Evolutionary conservation across 2,329 filamentous ascomycete genomes (phyloP), one percentile per base, ranked within the genome.

Genomic region (Pseudogymnoascus sp.): DNA sequence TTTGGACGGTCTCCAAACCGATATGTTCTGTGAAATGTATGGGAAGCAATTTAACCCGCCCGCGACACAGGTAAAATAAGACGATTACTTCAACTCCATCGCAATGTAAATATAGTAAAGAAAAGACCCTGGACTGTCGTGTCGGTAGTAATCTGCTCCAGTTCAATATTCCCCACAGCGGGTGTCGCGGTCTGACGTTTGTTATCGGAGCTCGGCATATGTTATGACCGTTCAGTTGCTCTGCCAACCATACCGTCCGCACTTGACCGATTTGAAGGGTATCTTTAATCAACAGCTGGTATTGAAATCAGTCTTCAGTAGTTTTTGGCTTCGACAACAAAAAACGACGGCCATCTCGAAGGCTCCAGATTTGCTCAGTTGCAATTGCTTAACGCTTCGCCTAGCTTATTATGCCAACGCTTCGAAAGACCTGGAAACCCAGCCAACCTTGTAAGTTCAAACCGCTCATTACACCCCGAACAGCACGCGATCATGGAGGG

Each of bases 141-240:
- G 51, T 14, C 16, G 28, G 28, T 34, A 34, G 25, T 11, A 57
- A 57, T 57, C 25, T 34, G 48, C 28, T 34, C 51, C 51, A 57
- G 51, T 36, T 34, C 51, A 34, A 34, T 34, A 6, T 21, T 28
- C 51, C 36, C 51, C 51, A 57, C 51, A 34, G 51, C 36, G 25
- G 51, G 16, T 57, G 28, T 57, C 60, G 60, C 36, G 4, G 60
- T 61, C 60, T 41, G 60, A 61, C 60, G 19, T 61, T 36, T 39
- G 34, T 41, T 41, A n/a, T 61, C 60, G 60, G 60, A 41, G 34
- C 39, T 39, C 60, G 60, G 60, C 36, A 39, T 43, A 61, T 61
- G 60, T 39, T 61, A 43, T 61, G 36, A 31, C 60, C 60, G 60
- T 39, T 39, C 36, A 41, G 60, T 61, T 61, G 60, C 60, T 43